These are phyloP conservation scores for Boletus subcaerulescens DNA, from an alignment of 768 basidiomycete genomes.

Conservation along the genomic window DNA sequence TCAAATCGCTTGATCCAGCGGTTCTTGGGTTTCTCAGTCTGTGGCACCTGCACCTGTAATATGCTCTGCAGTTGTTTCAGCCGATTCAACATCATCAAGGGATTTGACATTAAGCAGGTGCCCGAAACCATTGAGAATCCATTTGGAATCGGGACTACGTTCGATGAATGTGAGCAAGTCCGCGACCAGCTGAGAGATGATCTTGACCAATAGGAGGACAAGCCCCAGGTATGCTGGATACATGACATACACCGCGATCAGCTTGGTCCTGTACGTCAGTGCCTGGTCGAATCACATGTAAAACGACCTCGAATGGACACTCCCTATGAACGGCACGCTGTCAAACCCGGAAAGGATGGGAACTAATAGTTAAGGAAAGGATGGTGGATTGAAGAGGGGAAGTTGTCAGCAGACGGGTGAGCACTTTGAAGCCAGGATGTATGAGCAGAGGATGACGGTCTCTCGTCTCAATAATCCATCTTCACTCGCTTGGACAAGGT, in stretches of 20 bases:
- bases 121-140: conserved; percentile 78
- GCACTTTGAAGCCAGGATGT: conserved; percentile 87
- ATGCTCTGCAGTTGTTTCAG: conserved; percentile 60
- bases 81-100: conserved; percentile 53
- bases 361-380: conserved; percentile 75
- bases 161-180: conserved; percentile 77
- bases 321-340: conserved; percentile 50
- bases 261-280: conserved; percentile 65
- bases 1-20: conserved; percentile 68
- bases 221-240: conserved; percentile 72
- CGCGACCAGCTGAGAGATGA: conserved; percentile 65
- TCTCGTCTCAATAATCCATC: conserved; percentile 51
- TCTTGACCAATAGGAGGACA: conserved; percentile 73
- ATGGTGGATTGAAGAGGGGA: conserved; percentile 70
- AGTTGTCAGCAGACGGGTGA: conserved; percentile 72
- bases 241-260: conserved; percentile 74
- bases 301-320: conserved; percentile 60
- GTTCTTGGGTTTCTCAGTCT: conserved; percentile 42
- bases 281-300: conserved; percentile 75
- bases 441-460: conserved; percentile 52
- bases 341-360: conserved; percentile 73
- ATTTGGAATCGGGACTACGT: conserved; percentile 77
- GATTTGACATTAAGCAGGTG: conserved; percentile 62
- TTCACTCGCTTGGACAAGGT: conserved; percentile 57
- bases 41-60: conserved; percentile 74